A percentile compares a stretch with the other conserved stretches of the same genome.
These are phyloP conservation scores for Cryptococcus sp. DNA, from an alignment of 1,284 basidiomycete genomes.

Conservation along the genomic window DNA sequence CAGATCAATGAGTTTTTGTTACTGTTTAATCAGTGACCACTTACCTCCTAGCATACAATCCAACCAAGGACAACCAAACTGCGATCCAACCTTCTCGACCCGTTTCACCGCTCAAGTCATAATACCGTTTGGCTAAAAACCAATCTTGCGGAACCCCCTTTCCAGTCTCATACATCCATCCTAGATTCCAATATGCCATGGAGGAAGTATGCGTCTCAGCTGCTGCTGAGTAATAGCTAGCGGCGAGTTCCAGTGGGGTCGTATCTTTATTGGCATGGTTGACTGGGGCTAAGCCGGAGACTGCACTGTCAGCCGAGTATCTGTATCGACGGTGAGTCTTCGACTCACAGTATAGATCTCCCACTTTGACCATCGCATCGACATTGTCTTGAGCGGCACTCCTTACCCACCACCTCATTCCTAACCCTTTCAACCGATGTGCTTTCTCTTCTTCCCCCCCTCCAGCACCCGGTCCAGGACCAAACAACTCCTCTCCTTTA, in stretches of 20 bases:
- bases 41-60: conserved; percentile 65
- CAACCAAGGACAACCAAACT: conserved; percentile 72
- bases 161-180: conserved; percentile 99
- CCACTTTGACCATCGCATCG: conserved; percentile 93
- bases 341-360: conserved; percentile 79
- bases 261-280: conserved; percentile 41
- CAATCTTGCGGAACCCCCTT: conserved; percentile 89
- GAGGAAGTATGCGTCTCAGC: conserved; percentile 86
- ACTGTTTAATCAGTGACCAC: conserved; percentile 1
- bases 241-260: conserved; percentile 59
- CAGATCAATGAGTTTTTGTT: neutral
- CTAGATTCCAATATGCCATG: conserved; percentile 96
- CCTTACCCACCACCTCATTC: conserved; percentile 87
- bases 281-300: conserved; percentile 6
- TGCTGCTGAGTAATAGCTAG: conserved; percentile 83
- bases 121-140: conserved; percentile 93
- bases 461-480: neutral
- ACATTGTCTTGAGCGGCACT: conserved; percentile 90
- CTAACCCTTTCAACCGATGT: conserved; percentile 49
- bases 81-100: conserved; percentile 84
- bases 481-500: conserved; percentile 1
- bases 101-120: conserved; percentile 81
- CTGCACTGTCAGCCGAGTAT: neutral
- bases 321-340: neutral
- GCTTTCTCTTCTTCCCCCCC: neutral